Evolutionary conservation across 2,329 filamentous ascomycete genomes (phyloP), one percentile per base, ranked within the genome.

Genomic region (Fusarium coicis): DNA sequence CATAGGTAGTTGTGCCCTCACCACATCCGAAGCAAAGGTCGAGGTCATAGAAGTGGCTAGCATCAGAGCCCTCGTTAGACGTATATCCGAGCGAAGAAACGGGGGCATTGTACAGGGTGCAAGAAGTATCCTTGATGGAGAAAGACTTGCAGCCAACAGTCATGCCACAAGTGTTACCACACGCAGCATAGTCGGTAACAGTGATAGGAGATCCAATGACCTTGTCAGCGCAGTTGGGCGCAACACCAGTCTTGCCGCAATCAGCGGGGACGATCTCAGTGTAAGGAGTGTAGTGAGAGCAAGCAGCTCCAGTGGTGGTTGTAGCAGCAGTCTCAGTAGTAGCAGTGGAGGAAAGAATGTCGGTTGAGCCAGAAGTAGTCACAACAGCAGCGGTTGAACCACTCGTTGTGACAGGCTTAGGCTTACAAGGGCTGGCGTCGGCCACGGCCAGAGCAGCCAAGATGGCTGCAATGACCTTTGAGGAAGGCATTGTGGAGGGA

Each of bases 381-480:
- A 68, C 39, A 16, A 54, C 43, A 11, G 70, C 40, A 3, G 63
- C 64, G 21, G 59, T 68, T 37, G 66, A 44, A 44, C 46, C 60
- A 21, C 61, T 68, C 11, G 65, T 72, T n/a, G 66, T 71, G 26
- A 46, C 37, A 4, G 63, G 44, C 54, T 74, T 63, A 30, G 71
- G 71, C 59, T 71, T 73, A 42, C 71, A 73, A 49, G 71, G 71
- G 21, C 71, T 42, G 34, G 71, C 70, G 40, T 47, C 53, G 47
- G 39, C 71, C 57, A 68, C 36, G 59, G 71, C 71, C 71, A 74
- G 46, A 16, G 67, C 71, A 42, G 71, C 71, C 57, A 74, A 28
- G 43, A 74, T 46, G 59, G 71, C 71, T n/a, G 71, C 57, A 47
- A 74, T 72, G 63, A 74, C 70, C 67, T 74, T 74, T 34, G 53